Evolutionary conservation across 2,329 filamentous ascomycete genomes (phyloP).

Genomic region (Paraphoma chrysanthemicola): DNA sequence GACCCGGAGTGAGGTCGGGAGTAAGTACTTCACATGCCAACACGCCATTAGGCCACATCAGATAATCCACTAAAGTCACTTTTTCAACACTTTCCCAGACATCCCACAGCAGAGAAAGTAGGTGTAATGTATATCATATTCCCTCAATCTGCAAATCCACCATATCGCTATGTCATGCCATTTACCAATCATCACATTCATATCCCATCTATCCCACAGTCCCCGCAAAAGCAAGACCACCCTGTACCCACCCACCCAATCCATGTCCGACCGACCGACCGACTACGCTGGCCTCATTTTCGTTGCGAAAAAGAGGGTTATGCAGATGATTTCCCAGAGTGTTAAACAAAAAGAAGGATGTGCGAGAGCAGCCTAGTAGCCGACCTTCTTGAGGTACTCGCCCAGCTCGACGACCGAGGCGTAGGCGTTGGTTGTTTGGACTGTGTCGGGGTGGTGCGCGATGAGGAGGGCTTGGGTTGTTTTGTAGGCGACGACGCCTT

Average conservation of each 20-base stretch:
- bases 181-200: neutral
- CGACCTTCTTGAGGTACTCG: constrained; percentile 81
- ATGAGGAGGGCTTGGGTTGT: constrained; percentile 88
- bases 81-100: no score
- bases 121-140: neutral
- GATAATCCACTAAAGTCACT: no score
- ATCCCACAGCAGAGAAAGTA: no score
- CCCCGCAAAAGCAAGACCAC: neutral
- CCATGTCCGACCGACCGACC: neutral
- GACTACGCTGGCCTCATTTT: neutral
- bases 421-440: constrained; percentile 77
- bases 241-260: neutral
- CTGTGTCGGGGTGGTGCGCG: constrained; percentile 79
- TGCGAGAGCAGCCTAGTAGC: constrained; percentile 66
- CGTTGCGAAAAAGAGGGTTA: neutral
- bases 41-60: no score
- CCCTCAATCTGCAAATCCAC: neutral
- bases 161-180: neutral
- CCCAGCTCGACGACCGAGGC: constrained; percentile 82
- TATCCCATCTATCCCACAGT: neutral
- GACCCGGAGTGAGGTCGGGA: no score
- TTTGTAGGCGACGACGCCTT: constrained; percentile 83
- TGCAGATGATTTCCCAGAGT: neutral
- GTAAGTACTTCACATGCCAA: no score
- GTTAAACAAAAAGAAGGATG: neutral